A percentile compares a stretch with the other conserved stretches of the same genome.
Evolutionary conservation across 2,329 filamentous ascomycete species (phyloP).

Genomic region (Westerdykella ornata): DNA sequence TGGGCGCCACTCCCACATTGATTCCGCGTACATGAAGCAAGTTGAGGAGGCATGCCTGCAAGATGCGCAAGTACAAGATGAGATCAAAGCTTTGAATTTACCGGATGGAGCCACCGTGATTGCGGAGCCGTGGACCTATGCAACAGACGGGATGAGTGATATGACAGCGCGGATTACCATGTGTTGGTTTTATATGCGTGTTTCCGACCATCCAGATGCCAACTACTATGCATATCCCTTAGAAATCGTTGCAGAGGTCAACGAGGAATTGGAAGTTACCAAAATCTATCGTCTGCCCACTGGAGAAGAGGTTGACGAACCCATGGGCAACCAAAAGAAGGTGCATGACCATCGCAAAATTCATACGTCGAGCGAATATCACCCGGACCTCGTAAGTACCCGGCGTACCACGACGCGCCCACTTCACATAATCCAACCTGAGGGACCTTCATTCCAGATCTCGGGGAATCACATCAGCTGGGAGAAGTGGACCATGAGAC

Average conservation of each 20-base stretch:
- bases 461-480: conserved; percentile 23
- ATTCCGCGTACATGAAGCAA: conserved; percentile 44
- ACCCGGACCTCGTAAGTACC: conserved; percentile 13
- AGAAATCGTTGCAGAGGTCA: conserved; percentile 48
- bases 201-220: conserved; percentile 40
- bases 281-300: conserved; percentile 47
- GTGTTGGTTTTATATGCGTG: conserved; percentile 40
- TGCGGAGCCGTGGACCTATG: conserved; percentile 53
- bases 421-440: conserved; percentile 18
- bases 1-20: conserved; percentile 45
- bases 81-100: conserved; percentile 39
- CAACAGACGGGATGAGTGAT: conserved; percentile 49
- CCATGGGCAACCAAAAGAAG: conserved; percentile 6
- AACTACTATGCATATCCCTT: conserved; percentile 56
- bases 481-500: conserved; percentile 42
- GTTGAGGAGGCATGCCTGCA: conserved; percentile 45
- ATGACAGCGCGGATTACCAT: conserved; percentile 46
- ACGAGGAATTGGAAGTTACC: conserved; percentile 45
- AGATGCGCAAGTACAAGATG: conserved; percentile 40
- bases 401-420: conserved; percentile 16
- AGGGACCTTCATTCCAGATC: conserved; percentile 20
- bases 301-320: conserved; percentile 29
- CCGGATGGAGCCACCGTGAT: conserved; percentile 42
- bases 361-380: conserved; percentile 18
- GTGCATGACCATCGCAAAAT: conserved; percentile 42